A percentile compares a stretch with the other conserved stretches of the same genome.
These are phyloP conservation scores for Globisporangium irregulare DNA, from an alignment of 352 stramenopile genomes.

Conservation along the genomic window DNA sequence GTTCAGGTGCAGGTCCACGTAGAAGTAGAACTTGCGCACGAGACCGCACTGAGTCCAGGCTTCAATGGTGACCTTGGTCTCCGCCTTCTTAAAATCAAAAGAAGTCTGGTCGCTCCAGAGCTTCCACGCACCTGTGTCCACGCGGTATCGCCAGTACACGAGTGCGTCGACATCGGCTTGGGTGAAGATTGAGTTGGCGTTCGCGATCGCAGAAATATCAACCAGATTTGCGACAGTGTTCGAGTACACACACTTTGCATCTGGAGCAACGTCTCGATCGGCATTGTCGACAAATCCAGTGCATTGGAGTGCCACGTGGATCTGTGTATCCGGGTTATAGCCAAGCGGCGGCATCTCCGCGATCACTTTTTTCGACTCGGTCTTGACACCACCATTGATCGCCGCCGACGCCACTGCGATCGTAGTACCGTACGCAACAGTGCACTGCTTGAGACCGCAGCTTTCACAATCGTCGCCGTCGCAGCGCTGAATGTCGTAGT, in stretches of 20 bases:
- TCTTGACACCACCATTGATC: conserved; percentile 25
- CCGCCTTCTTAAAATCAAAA: conserved; percentile 27
- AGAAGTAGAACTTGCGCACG: conserved; percentile 41
- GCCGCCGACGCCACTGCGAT: conserved; percentile 32
- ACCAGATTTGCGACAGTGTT: background rate
- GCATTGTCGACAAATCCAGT: conserved; percentile 8
- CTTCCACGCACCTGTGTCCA: conserved; percentile 19
- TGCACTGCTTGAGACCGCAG: conserved; percentile 42
- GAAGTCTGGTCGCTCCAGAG: conserved; percentile 27
- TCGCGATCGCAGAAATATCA: background rate
- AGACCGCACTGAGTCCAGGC: conserved; percentile 42
- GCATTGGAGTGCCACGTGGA: conserved; percentile 63
- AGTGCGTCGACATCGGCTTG: background rate
- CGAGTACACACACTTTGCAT: too few relatives aligned
- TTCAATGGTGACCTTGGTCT: conserved; percentile 54
- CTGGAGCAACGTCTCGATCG: background rate
- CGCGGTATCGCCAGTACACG: conserved; percentile 6
- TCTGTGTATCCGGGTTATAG: conserved; percentile 57
- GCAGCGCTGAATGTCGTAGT: conserved; percentile 48
- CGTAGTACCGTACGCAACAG: conserved; percentile 31
- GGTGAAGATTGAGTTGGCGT: background rate
- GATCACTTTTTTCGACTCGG: conserved; percentile 35
- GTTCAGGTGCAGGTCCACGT: conserved; percentile 51
- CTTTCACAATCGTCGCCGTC: conserved; percentile 35
- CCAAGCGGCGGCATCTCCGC: conserved; percentile 26